Base-by-base conservation (phyloP, 306 rosid genomes). In the Quillaja saponaria region DNA sequence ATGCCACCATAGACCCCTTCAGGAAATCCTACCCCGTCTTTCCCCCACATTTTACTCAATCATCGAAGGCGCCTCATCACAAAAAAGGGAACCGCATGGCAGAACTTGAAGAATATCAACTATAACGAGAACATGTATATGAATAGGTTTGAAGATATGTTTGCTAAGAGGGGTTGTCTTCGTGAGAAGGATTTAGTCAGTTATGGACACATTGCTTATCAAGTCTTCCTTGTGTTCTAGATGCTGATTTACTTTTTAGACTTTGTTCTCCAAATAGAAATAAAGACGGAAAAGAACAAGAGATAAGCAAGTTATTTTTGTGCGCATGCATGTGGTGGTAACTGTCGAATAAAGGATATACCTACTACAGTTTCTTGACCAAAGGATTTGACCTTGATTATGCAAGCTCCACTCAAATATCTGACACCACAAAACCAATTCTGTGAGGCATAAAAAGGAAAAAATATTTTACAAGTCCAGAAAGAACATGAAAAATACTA, bases 391-490 rank as follows among this genome's bases (percentile, higher is more conserved):
- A 56, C 98, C 98, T 79, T 84, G 98, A 82, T 88, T 92, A 53
- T 92, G 96, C 85, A 92, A 72, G 83, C 98, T 92, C 98, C 98
- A 92, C 71, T 92, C 95, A 42, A 92, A 78, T 53, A 92, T 85
- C 98, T 92, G 78, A 63, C 75, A 75, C 15, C 52, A 68, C 38
- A 72, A 59, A 64, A 49, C 20, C 8, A 53, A 57, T 63, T 45
- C 56, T 16, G 11, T 55, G 52, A 61, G 19, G 54, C 14, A 38
- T 14, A 40, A 48, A 34, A 40, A 46, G 39, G 19, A 9, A 62
- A 34, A 59, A 51, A 37, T 42, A 38, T 74, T 69, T 37, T 13
- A 55, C 52, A 53, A 12, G 41, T 25, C 12, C 17, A 16, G 19
- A 53, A 41, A 17, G 28, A 39, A 33, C 2, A 39, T 8, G 2